Conservation (phyloP, 371 early-diverging fungal species). For the Rhizopus microsporus region DNA sequence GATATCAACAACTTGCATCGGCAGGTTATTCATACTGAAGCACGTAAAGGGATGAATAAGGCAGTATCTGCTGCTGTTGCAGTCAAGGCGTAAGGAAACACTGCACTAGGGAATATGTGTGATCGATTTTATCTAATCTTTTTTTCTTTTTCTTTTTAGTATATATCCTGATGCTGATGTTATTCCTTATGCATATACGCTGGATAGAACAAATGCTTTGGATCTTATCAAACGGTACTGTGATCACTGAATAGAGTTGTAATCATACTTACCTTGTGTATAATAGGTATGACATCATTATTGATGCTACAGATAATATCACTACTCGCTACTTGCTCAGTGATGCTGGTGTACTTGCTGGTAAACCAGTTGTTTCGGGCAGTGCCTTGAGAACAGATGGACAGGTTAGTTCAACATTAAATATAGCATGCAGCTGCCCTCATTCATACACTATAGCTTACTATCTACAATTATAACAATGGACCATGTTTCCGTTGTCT, state of each 20-base stretch:
- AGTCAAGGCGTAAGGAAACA: constrained; percentile 52
- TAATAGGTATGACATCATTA: constrained; percentile 84
- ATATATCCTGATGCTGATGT: constrained; percentile 62
- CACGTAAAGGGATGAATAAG: constrained; percentile 75
- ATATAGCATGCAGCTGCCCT: not conserved
- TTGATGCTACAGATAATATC: constrained; percentile 98
- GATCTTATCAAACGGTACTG: constrained; percentile 54
- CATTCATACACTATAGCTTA: constrained; percentile 52
- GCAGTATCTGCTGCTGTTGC: constrained; percentile 75
- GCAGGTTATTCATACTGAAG: constrained; percentile 92
- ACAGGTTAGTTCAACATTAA: constrained; percentile 52
- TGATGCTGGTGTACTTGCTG: constrained; percentile 87
- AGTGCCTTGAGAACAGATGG: constrained; percentile 96
- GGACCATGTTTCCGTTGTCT: constrained; percentile 99
- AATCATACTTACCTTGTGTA: not conserved
- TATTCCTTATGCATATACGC: constrained; percentile 53
- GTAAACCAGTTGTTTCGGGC: constrained; percentile 92
- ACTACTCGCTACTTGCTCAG: constrained; percentile 95
- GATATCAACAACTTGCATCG: constrained; percentile 97
- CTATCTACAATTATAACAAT: constrained; percentile 80
- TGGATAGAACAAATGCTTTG: constrained; percentile 71
- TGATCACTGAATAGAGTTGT: not conserved
- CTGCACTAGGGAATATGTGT: not conserved
- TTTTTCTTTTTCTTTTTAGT: constrained; percentile 25
- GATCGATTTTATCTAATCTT: not conserved